Base-by-base conservation (phyloP, 208 protist genomes). In the Wallacemonas sp. region DNA sequence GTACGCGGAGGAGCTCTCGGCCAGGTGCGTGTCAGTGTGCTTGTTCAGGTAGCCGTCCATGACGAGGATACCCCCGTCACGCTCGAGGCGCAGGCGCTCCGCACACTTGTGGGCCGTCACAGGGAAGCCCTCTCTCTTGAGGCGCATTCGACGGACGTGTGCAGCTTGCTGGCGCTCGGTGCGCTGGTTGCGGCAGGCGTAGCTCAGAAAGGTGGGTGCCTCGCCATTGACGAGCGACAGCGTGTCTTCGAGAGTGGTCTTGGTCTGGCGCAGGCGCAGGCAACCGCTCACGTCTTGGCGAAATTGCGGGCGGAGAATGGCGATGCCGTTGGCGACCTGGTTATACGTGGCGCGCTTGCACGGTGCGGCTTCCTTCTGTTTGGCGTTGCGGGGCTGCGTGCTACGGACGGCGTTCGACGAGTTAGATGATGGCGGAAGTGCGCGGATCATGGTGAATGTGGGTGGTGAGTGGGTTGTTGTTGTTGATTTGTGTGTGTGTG, bases 11-110 rank as follows among this genome's bases (percentile, higher is more conserved):
- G 48, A 55, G 25, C 72, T 18, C 2, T 39, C 48, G 1, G 65
- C 69, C 28, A 76, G 54, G 16, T 25, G 29, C 2, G 67, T 69
- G 36, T 55, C 48, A 11, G 65, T 61, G 66, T 76, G 48, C 1
- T 31, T 26, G 25, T 57, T 54, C 20, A 70, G 46, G 65, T 80
- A 80, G 41, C 38, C 59, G 69, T 80, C 69, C 0, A 65, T 64
- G 26, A 80, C 69, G 32, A 74, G 29, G 33, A 75, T 32, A 55
- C 48, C 48, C 0, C 48, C 1, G 11, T 55, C 48, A 55, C 48
- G 48, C 48, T 55, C 48, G 11, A 55, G 48, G 23, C 25, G 23
- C 25, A 7, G 48, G 5, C 48, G 48, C 48, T 55, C 48, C 48
- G 18, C 25, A 22, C 26, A 33, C 48, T 55, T 55, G 44, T 25